Conservation (phyloP, 306 rosid species). For the Ziziphus jujuba region DNA sequence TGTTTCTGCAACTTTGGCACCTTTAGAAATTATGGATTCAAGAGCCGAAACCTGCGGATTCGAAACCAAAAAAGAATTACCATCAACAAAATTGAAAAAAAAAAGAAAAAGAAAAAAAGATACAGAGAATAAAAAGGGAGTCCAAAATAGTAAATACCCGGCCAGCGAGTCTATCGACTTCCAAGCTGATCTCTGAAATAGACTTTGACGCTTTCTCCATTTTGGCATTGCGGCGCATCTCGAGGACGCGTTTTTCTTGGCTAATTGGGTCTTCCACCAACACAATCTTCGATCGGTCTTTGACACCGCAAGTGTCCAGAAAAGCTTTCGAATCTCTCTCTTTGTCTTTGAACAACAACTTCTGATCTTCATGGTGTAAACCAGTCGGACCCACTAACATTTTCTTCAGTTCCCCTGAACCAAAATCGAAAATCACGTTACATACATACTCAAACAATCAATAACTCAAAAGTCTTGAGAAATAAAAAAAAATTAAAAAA, state of each 20-base stretch:
- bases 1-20: slow-evolving; percentile 77
- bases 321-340: slow-evolving; percentile 95
- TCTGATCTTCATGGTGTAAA: slow-evolving; percentile 86
- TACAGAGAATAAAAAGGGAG: too few relatives aligned
- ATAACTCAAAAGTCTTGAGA: not conserved
- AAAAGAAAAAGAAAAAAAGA: too few relatives aligned
- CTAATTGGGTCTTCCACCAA: slow-evolving; percentile 83
- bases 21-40: slow-evolving; percentile 71
- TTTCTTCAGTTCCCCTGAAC: slow-evolving; percentile 92
- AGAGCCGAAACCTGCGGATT: slow-evolving; percentile 73
- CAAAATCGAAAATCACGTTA: not conserved
- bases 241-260: slow-evolving; percentile 74
- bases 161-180: slow-evolving; percentile 82
- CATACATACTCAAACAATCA: not conserved
- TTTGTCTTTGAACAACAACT: slow-evolving; percentile 74
- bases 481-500: not conserved
- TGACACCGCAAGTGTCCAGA: slow-evolving; percentile 76
- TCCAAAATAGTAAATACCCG: slow-evolving; percentile 53
- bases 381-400: slow-evolving; percentile 85
- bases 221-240: slow-evolving; percentile 79
- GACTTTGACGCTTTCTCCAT: slow-evolving; percentile 87
- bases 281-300: slow-evolving; percentile 77
- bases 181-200: slow-evolving; percentile 83
- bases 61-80: slow-evolving; percentile 29
- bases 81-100: slow-evolving; percentile 9